Evolutionary conservation across 495 filamentous ascomycete genomes (phyloP).

Genomic region (Aspergillus olivimuriae): DNA sequence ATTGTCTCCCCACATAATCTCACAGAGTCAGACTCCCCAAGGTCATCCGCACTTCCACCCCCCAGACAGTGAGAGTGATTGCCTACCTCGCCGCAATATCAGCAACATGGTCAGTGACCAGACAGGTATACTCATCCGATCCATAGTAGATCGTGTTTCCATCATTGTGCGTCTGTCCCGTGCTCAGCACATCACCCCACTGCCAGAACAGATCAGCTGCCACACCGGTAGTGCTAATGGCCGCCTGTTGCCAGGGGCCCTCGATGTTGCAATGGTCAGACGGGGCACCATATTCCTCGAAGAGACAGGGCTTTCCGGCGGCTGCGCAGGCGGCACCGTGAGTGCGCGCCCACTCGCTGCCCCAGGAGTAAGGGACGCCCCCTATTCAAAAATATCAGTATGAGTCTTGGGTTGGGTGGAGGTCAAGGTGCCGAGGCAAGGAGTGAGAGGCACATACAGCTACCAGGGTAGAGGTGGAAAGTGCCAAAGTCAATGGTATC

Average conservation of each 20-base stretch:
- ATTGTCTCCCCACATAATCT: too few species aligned
- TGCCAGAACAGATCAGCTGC: slow-evolving; percentile 62
- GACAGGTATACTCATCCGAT: slow-evolving; percentile 43
- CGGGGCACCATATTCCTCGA: slow-evolving; percentile 61
- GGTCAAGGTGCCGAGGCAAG: slow-evolving; percentile 20
- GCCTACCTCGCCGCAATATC: slow-evolving; percentile 27
- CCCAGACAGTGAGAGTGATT: too few species aligned
- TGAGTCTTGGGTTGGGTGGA: slow-evolving; percentile 9
- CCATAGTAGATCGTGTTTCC: slow-evolving; percentile 57
- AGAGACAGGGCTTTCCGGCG: slow-evolving; percentile 58
- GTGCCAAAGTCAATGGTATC: slow-evolving; percentile 59
- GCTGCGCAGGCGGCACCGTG: slow-evolving; percentile 51
- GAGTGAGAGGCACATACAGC: slow-evolving; percentile 32
- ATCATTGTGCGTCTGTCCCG: slow-evolving; percentile 53
- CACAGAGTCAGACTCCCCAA: too few species aligned
- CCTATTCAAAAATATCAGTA: slow-evolving; percentile 19
- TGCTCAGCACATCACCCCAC: slow-evolving; percentile 50
- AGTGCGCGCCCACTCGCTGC: slow-evolving; percentile 53
- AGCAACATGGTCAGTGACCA: slow-evolving; percentile 54
- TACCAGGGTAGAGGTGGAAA: slow-evolving; percentile 59
- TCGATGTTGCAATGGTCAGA: slow-evolving; percentile 38
- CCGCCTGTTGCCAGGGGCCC: slow-evolving; percentile 53
- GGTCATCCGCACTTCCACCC: too few species aligned
- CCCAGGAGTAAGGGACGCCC: slow-evolving; percentile 39
- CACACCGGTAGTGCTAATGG: slow-evolving; percentile 42